Percentiles rank a stretch among this genome's conserved stretches.
Conservation (phyloP, 148 eudicot species). For the Suaeda aralocaspica region DNA sequence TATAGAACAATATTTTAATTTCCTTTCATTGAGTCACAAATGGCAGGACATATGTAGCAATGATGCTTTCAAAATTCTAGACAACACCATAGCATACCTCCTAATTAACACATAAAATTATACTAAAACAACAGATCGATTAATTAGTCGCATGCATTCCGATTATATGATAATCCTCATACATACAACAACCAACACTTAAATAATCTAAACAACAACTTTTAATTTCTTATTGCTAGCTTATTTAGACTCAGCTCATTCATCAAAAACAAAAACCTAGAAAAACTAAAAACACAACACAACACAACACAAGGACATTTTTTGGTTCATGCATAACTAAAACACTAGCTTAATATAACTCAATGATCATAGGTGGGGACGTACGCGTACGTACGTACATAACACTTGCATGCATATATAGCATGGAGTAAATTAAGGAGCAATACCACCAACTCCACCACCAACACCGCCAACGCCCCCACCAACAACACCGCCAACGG, state of each 20-base stretch:
- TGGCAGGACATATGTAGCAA: neutral
- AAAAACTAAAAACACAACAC: too few relatives aligned
- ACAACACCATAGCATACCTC: neutral
- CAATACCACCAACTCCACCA: constrained; percentile 19
- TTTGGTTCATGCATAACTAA: neutral
- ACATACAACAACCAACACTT: neutral
- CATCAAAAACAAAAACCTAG: too few relatives aligned
- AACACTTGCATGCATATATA: neutral
- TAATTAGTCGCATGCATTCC: too few relatives aligned
- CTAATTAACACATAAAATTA: neutral
- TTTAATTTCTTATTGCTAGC: neutral
- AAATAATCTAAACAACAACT: neutral
- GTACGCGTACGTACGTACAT: neutral
- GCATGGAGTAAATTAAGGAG: constrained; percentile 7
- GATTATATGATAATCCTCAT: neutral
- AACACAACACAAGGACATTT: neutral
- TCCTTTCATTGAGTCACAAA: neutral
- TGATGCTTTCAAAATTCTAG: neutral
- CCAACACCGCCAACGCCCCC: constrained; percentile 11
- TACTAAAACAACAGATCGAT: too few relatives aligned
- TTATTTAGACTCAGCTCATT: neutral
- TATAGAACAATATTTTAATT: neutral
- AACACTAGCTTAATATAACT: neutral
- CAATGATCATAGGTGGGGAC: too few relatives aligned
- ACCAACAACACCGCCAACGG: constrained; percentile 14